Evolutionary conservation across 148 eudicot genomes (phyloP), one percentile per base, ranked within the genome.

Genomic region (Heliamphora exappendiculata): DNA sequence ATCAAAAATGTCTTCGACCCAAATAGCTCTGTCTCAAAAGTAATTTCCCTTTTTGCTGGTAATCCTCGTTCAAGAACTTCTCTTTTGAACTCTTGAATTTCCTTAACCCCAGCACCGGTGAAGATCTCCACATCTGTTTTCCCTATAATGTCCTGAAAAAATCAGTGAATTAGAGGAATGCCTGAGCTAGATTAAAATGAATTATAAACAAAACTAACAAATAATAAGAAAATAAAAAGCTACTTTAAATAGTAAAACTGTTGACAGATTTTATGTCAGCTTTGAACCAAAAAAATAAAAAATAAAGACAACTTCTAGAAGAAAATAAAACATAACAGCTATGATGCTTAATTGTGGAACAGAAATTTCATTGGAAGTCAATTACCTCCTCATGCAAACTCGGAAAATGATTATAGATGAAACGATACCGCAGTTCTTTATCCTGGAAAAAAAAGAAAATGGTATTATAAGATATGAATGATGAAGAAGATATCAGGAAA

Each of bases 121-220:
- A 94, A 91, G 63, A 94, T 91, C 83, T 93, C 98, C 0, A 87
- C 85, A 77, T 94, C 98, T 4, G 97, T 91, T 85, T 90, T 91
- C 45, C 98, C 98, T 80, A 94, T 89, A 75, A 94, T 85, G 55
- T 94, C 98, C 97, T 94, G 91, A 82, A 86, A 78, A n/a, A 76
- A 78, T 78, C 62, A 80, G 80, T 72, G 50, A 74, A 79, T 74
- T 84, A 82, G 79, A 83, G 85, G 76, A 81, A 76, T 53, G 63
- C 51, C 55, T 34, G 55, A 26, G 45, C 41, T 63, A 60, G 71
- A 68, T 83, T 84, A 44, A 60, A 74, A 60, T 1, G 28, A 70
- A 29, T 24, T 29, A 28, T 17, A 44, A 42, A 41, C 20, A 58
- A 28, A 6, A 39, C 4, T 26, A 13, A n/a, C 37, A 65, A 63